Base-by-base conservation (phyloP, 169 alveolate genomes). In the Eimeria mitis region DNA sequence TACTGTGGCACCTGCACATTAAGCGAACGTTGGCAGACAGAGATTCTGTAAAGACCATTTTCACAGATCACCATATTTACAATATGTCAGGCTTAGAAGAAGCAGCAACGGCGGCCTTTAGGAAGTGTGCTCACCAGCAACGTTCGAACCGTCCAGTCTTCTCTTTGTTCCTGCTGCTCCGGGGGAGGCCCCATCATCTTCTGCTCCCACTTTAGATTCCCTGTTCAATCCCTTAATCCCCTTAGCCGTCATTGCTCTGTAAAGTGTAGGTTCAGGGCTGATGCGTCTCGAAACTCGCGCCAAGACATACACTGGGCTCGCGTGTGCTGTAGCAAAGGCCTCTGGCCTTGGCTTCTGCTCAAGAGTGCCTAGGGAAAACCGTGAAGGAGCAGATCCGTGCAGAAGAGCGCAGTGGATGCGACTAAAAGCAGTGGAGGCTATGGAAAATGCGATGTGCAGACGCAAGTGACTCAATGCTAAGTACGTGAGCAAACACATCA, bases 391-490 rank as follows among this genome's bases (percentile, higher is more conserved):
- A 56, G 68, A n/a, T 6, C 49, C 73, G 31, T 54, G 68, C n/a
- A 88, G 44, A 68, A 25, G 52, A 28, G 54, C 19, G 16, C n/a
- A 25, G 21, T 75, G 37, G 56, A 23, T 14, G 63, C 65, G 56
- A 13, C 71, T 13, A 40, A 71, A 88, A 31, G 49, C 37, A 21
- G 81, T 47, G 44, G 16, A 68, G 65, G 37, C 71, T 40, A 88
- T 47, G 44, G 63, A 68, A 40, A 9, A 70, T 11, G 84, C 28
- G 21, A 52, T 42, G 54, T 21, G 71, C 37, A 61, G 37, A 65
- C 59, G 68, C 61, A n/a, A 23, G 68, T 42, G 85, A 61, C n/a
- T 34, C 49, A 88, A 52, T 31, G 91, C 91, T 79, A 84, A 16
- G 47, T 34, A 59, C 9, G 37, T 61, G 28, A 59, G 11, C 4